phyloP scores from a whole-genome alignment of 495 filamentous ascomycete species.

The Hypoxylon cercidicola region DNA sequence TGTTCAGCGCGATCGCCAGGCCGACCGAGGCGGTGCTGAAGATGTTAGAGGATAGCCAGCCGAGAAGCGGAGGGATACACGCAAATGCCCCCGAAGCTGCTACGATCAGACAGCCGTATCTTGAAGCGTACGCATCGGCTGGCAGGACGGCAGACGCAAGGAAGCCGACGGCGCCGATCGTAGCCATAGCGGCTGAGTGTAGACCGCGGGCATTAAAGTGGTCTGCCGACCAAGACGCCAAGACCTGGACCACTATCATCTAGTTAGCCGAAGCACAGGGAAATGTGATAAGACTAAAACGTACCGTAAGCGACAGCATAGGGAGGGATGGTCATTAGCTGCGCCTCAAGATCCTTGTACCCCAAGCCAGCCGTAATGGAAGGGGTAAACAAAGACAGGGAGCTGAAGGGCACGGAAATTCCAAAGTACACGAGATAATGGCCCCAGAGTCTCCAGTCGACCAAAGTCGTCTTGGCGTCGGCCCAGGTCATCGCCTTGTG shows the following conservation, averaged over 20 bases:
- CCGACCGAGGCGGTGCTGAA: constrained; percentile 70
- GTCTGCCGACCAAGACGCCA: constrained; percentile 71
- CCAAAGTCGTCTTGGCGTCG: constrained; percentile 74
- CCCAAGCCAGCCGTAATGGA: constrained; percentile 79
- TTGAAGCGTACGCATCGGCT: constrained; percentile 64
- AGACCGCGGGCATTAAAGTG: constrained; percentile 72
- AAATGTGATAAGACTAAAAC: neutral
- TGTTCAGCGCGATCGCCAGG: constrained; percentile 74
- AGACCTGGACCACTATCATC: constrained; percentile 59
- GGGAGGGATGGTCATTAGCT: constrained; percentile 82
- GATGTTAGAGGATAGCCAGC: constrained; percentile 76
- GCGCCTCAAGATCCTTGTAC: constrained; percentile 70
- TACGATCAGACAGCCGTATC: constrained; percentile 76
- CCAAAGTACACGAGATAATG: constrained; percentile 78
- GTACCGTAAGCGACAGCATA: constrained; percentile 74
- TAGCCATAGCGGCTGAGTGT: constrained; percentile 66
- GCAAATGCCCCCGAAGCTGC: constrained; percentile 67
- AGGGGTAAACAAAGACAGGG: constrained; percentile 83
- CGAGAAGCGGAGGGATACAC: constrained; percentile 70
- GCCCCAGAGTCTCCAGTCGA: constrained; percentile 79
- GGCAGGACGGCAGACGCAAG: constrained; percentile 72
- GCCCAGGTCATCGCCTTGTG: constrained; percentile 76
- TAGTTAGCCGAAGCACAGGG: constrained; percentile 8
- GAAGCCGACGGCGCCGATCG: constrained; percentile 73
- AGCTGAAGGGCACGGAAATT: constrained; percentile 70